phyloP scores from a whole-genome alignment of 176 grass and related monocot genomes.

The Cymbopogon citratus region DNA sequence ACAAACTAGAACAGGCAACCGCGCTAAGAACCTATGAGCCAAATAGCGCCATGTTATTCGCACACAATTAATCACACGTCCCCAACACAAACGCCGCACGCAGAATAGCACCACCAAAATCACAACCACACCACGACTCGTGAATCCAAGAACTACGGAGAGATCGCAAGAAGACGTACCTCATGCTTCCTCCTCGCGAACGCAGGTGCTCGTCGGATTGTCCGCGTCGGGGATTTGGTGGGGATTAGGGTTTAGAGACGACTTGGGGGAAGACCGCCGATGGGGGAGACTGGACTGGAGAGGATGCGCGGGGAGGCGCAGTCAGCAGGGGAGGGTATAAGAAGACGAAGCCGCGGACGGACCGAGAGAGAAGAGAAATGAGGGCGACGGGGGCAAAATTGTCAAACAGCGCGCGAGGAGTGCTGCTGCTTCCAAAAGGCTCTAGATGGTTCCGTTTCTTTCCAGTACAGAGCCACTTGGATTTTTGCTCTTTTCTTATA shows the following conservation, averaged over 20 bases:
- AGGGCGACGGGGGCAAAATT: not conserved
- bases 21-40: not conserved
- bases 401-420: constrained; percentile 9
- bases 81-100: not conserved
- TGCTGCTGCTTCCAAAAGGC: constrained; percentile 10
- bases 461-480: not conserved
- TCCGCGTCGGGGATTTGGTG: constrained; percentile 10
- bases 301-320: no score
- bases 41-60: not conserved
- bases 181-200: constrained; percentile 28
- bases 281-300: not conserved
- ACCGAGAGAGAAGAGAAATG: not conserved
- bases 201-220: not conserved
- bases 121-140: not conserved
- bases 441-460: constrained; percentile 35
- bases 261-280: not conserved
- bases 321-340: not conserved
- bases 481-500: no score
- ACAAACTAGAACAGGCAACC: not conserved
- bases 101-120: not conserved
- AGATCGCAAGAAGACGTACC: constrained; percentile 6
- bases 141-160: constrained; percentile 4
- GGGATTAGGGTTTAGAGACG: constrained; percentile 2
- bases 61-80: not conserved
- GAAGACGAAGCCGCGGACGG: not conserved